Evolutionary conservation across 2,329 filamentous ascomycete genomes (phyloP).

Genomic region (Colletotrichum euphorbiae): DNA sequence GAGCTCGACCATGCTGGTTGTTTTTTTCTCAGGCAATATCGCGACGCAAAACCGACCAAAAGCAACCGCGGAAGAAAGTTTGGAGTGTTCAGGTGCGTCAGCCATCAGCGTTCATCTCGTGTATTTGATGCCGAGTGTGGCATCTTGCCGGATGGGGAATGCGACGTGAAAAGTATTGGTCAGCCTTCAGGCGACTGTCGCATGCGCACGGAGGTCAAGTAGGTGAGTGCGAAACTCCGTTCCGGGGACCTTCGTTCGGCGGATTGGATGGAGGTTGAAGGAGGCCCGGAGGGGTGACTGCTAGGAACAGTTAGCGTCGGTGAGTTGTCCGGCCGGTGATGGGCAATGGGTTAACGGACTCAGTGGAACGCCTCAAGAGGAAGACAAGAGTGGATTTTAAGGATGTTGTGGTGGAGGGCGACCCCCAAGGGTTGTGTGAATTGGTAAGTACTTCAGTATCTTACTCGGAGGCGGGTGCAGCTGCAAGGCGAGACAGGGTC

Average conservation of each 20-base stretch:
- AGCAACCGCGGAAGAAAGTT: not conserved
- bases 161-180: slow-evolving; percentile 24
- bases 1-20: not conserved
- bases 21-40: slow-evolving; percentile 5
- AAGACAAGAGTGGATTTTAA: slow-evolving; percentile 13
- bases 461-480: slow-evolving; percentile 23
- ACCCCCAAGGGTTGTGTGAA: slow-evolving; percentile 9
- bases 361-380: slow-evolving; percentile 18
- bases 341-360: not conserved
- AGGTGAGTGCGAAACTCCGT: slow-evolving; percentile 24
- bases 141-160: slow-evolving; percentile 26
- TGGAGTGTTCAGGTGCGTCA: slow-evolving; percentile 6
- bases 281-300: slow-evolving; percentile 20
- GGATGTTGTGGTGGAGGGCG: slow-evolving; percentile 14
- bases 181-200: slow-evolving; percentile 22
- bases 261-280: slow-evolving; percentile 33
- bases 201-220: slow-evolving; percentile 27
- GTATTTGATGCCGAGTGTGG: not conserved
- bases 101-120: slow-evolving; percentile 11
- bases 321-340: slow-evolving; percentile 33
- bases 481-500: slow-evolving; percentile 36
- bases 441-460: not conserved
- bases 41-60: slow-evolving; percentile 4
- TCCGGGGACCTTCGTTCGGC: slow-evolving; percentile 28
- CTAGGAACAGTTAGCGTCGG: slow-evolving; percentile 36